A percentile compares a stretch with the other conserved stretches of the same genome.
Evolutionary conservation across 83 land plant species (phyloP).

Genomic region (Isoetes engelmannii): DNA sequence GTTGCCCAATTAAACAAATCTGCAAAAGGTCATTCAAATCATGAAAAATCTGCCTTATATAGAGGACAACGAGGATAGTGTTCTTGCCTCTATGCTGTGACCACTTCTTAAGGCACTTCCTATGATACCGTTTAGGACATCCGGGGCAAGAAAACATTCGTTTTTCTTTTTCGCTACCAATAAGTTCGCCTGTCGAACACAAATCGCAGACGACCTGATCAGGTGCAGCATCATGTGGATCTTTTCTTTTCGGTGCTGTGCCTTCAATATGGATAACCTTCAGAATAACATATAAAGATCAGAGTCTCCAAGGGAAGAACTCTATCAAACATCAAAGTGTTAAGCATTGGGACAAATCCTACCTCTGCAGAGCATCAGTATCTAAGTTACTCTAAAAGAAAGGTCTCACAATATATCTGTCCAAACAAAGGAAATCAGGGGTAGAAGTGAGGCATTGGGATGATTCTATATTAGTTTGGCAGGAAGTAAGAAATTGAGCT

Average conservation of each 20-base stretch:
- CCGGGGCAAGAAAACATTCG: conserved; percentile 33
- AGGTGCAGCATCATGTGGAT: neutral
- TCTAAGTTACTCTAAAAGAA: too few relatives aligned
- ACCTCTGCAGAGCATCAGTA: neutral
- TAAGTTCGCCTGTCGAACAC: conserved; percentile 20
- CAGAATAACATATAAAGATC: neutral
- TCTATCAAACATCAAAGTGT: neutral
- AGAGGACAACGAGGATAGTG: neutral
- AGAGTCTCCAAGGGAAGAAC: neutral
- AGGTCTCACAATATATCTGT: too few relatives aligned
- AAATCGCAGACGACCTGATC: conserved; percentile 28
- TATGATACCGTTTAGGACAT: conserved; percentile 29
- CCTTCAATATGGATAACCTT: neutral
- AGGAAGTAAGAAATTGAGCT: too few relatives aligned
- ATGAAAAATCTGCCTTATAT: neutral
- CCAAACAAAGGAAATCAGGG: too few relatives aligned
- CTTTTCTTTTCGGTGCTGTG: neutral
- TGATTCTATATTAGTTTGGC: too few relatives aligned
- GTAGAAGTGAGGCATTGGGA: too few relatives aligned
- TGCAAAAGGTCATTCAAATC: conserved; percentile 25
- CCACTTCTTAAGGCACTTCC: conserved; percentile 40
- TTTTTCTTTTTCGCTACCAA: conserved; percentile 26
- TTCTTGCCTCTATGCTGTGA: conserved; percentile 29
- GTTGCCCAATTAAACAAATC: conserved; percentile 97
- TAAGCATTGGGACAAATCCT: conserved; percentile 16